Percentiles rank a stretch among this genome's conserved stretches.
phyloP scores from a whole-genome alignment of 768 basidiomycete species.

The Zangia roseola region DNA sequence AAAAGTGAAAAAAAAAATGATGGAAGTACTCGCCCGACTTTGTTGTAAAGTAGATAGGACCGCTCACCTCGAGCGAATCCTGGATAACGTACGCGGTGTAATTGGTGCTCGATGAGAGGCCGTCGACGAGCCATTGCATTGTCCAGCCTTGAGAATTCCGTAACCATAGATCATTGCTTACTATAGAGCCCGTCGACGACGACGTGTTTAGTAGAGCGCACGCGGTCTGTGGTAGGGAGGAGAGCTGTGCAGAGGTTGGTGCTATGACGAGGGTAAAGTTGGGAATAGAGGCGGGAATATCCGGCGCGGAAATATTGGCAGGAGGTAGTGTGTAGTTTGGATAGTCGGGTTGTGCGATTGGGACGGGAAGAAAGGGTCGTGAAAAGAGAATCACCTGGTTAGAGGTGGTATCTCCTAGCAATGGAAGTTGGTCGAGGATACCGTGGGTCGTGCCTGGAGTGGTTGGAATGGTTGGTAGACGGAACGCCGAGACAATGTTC shows the following conservation, averaged over 20 bases:
- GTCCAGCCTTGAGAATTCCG: conserved; percentile 60
- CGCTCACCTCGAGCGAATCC: conserved; percentile 54
- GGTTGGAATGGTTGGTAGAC: conserved; percentile 1
- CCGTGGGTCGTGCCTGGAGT: conserved; percentile 49
- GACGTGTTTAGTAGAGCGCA: conserved; percentile 52
- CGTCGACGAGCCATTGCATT: conserved; percentile 63
- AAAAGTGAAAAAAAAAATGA: not conserved
- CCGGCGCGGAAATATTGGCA: conserved; percentile 49
- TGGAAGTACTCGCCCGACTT: conserved; percentile 57
- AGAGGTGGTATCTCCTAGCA: conserved; percentile 72
- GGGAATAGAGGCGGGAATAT: conserved; percentile 39
- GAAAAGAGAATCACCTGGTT: conserved; percentile 77
- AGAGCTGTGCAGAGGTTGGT: conserved; percentile 44
- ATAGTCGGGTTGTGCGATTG: conserved; percentile 43
- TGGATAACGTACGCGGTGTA: conserved; percentile 74
- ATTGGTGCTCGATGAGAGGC: conserved; percentile 63
- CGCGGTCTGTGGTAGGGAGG: conserved; percentile 51
- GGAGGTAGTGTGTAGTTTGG: conserved; percentile 76
- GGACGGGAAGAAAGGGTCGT: conserved; percentile 42
- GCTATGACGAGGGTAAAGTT: conserved; percentile 58
- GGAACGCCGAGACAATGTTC: not conserved
- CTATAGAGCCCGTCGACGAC: conserved; percentile 35
- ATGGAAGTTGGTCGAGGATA: conserved; percentile 41
- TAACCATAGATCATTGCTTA: conserved; percentile 54
- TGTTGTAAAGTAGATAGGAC: conserved; percentile 70